phyloP scores from a whole-genome alignment of 2,329 filamentous ascomycete species.

The Epichloe hybrida region DNA sequence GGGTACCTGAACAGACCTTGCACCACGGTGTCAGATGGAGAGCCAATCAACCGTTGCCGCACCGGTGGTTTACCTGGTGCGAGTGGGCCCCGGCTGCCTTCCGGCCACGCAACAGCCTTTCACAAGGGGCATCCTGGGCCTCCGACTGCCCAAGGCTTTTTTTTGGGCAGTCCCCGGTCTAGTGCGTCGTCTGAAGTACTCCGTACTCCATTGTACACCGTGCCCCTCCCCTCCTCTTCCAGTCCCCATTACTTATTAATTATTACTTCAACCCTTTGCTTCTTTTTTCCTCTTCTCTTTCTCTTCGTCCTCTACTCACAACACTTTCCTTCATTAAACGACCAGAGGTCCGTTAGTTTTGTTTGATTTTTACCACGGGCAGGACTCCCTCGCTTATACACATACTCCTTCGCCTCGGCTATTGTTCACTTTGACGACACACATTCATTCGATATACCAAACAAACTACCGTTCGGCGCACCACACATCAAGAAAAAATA shows the following conservation, averaged over 20 bases:
- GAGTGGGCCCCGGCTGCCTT: background rate
- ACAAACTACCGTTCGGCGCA: background rate
- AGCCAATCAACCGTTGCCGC: background rate
- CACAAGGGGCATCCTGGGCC: background rate
- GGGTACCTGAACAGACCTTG: slow-evolving; percentile 13
- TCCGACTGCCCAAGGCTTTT: background rate
- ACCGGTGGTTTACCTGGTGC: background rate
- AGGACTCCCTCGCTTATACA: slow-evolving; percentile 4
- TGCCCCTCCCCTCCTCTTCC: background rate
- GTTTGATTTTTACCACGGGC: slow-evolving; percentile 6
- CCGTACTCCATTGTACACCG: no score
- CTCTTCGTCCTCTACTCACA: background rate
- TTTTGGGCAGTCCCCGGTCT: background rate
- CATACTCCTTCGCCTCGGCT: slow-evolving; percentile 6
- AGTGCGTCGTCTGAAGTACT: no score
- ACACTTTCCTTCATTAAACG: slow-evolving; percentile 6
- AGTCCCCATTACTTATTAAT: background rate
- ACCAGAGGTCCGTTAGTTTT: slow-evolving; percentile 5
- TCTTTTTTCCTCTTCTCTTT: background rate
- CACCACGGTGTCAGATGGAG: background rate
- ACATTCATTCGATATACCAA: slow-evolving; percentile 5
- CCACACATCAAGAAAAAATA: background rate
- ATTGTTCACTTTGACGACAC: background rate
- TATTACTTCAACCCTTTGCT: background rate
- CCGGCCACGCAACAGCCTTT: background rate